A percentile compares a stretch with the other conserved stretches of the same genome.
Conservation (phyloP, 768 basidiomycete genomes). For the Mycena rosella region DNA sequence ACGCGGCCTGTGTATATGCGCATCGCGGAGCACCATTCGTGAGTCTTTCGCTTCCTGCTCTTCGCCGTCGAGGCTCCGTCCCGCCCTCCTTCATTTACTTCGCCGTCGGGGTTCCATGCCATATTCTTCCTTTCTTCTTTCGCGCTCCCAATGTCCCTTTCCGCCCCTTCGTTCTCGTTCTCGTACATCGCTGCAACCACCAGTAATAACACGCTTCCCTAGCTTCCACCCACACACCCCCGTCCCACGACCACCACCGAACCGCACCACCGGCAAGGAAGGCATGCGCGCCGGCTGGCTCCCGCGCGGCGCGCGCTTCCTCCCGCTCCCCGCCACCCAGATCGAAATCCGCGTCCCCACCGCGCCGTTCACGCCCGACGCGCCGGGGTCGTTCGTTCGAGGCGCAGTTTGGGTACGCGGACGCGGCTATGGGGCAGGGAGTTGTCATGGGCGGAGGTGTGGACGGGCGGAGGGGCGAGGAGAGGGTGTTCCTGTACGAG, state of each 20-base stretch:
- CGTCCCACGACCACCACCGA: conserved; percentile 9
- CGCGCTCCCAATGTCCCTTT: too few relatives aligned
- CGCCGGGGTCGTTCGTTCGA: not conserved
- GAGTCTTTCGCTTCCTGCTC: not conserved
- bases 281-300: conserved; percentile 58
- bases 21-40: conserved; percentile 53
- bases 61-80: not conserved
- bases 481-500: conserved; percentile 22
- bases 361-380: too few relatives aligned
- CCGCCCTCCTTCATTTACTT: too few relatives aligned
- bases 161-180: too few relatives aligned
- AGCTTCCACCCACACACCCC: conserved; percentile 25
- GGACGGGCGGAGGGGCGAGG: not conserved
- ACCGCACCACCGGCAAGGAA: conserved; percentile 44
- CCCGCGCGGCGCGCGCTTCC: conserved; percentile 30
- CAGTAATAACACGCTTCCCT: too few relatives aligned
- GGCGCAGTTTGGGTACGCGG: conserved; percentile 1
- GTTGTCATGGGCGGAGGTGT: not conserved
- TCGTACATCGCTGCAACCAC: too few relatives aligned
- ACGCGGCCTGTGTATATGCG: conserved; percentile 59
- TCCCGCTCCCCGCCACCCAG: not conserved
- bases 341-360: conserved; percentile 23
- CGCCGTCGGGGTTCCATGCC: too few relatives aligned
- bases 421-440: not conserved
- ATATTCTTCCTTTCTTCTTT: too few relatives aligned